Evolutionary conservation across 2,329 filamentous ascomycete species (phyloP).

Genomic region (Karstenula rhodostoma): DNA sequence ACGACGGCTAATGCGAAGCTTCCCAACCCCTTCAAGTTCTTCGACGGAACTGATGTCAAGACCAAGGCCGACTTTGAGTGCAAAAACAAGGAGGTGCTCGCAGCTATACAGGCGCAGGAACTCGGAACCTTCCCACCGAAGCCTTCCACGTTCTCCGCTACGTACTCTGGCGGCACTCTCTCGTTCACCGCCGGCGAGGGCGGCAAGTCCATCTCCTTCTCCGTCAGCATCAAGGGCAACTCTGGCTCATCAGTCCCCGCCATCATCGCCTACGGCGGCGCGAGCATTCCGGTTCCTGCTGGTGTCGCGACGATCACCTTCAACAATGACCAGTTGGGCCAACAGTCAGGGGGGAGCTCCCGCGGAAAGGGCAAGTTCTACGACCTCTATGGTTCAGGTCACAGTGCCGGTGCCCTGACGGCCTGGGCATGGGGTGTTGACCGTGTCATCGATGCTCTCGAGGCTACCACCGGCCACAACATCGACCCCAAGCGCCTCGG

Average conservation of each 20-base stretch:
- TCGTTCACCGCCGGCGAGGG: conserved; percentile 45
- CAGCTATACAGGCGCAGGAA: conserved; percentile 48
- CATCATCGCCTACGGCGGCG: conserved; percentile 65
- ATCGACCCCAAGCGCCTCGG: conserved; percentile 58
- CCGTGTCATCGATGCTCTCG: conserved; percentile 67
- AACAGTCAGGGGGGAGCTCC: conserved; percentile 54
- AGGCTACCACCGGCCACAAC: conserved; percentile 53
- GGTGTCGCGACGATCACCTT: conserved; percentile 67
- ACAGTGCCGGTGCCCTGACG: conserved; percentile 65
- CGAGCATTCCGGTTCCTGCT: conserved; percentile 63
- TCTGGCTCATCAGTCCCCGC: conserved; percentile 62
- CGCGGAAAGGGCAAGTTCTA: conserved; percentile 68
- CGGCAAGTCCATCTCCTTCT: conserved; percentile 48
- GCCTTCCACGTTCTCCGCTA: conserved; percentile 43
- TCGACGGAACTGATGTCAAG: conserved; percentile 44
- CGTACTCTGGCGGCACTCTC: conserved; percentile 41
- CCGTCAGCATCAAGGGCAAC: conserved; percentile 48
- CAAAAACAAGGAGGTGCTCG: conserved; percentile 48
- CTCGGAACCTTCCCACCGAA: conserved; percentile 49
- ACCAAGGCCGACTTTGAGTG: conserved; percentile 47
- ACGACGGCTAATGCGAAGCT: conserved; percentile 42
- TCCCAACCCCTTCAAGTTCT: conserved; percentile 51
- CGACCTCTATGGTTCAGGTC: conserved; percentile 63
- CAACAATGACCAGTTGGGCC: conserved; percentile 65
- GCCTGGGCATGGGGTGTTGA: conserved; percentile 72